Percentiles rank a stretch among this genome's conserved stretches.
These are phyloP conservation scores for Actinidia chinensis DNA, from an alignment of 179 eudicot species.

Conservation along the genomic window DNA sequence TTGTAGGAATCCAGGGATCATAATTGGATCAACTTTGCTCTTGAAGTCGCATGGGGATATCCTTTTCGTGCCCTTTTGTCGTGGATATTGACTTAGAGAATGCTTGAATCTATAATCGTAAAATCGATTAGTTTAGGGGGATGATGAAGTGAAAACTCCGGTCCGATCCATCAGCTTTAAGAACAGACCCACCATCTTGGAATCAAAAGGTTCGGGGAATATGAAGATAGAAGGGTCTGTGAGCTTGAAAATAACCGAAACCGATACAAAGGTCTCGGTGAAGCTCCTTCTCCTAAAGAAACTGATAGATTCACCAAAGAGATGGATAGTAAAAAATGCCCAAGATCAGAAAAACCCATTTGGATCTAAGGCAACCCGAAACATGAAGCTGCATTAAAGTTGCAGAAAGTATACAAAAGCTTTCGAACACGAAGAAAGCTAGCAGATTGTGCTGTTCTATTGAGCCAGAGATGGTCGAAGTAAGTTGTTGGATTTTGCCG, in stretches of 20 bases:
- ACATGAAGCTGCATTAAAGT: slow-evolving; percentile 77
- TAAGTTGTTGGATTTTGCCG: slow-evolving; percentile 88
- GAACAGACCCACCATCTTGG: slow-evolving; percentile 33
- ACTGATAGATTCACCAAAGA: neutral
- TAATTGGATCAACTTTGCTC: slow-evolving; percentile 9
- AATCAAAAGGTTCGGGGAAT: slow-evolving; percentile 37
- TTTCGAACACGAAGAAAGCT: slow-evolving; percentile 88
- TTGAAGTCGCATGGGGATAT: slow-evolving; percentile 23
- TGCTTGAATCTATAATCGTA: slow-evolving; percentile 47
- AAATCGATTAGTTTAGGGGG: slow-evolving; percentile 43
- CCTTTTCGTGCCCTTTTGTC: slow-evolving; percentile 54
- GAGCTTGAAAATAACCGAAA: slow-evolving; percentile 40
- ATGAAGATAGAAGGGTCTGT: slow-evolving; percentile 49
- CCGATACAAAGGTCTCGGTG: slow-evolving; percentile 32
- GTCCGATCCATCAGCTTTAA: slow-evolving; percentile 49
- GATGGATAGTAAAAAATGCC: slow-evolving; percentile 20
- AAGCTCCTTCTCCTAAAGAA: neutral
- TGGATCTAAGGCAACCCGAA: slow-evolving; percentile 53
- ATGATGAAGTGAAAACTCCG: slow-evolving; percentile 41
- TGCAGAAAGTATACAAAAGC: slow-evolving; percentile 96
- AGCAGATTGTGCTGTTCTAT: slow-evolving; percentile 92
- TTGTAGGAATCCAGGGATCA: slow-evolving; percentile 25
- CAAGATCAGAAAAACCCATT: slow-evolving; percentile 25
- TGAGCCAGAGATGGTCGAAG: slow-evolving; percentile 99
- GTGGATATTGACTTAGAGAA: slow-evolving; percentile 43